Evolutionary conservation across 139 green algal species (phyloP), one percentile per base, ranked within the genome.

Genomic region (Closterium sp.): DNA sequence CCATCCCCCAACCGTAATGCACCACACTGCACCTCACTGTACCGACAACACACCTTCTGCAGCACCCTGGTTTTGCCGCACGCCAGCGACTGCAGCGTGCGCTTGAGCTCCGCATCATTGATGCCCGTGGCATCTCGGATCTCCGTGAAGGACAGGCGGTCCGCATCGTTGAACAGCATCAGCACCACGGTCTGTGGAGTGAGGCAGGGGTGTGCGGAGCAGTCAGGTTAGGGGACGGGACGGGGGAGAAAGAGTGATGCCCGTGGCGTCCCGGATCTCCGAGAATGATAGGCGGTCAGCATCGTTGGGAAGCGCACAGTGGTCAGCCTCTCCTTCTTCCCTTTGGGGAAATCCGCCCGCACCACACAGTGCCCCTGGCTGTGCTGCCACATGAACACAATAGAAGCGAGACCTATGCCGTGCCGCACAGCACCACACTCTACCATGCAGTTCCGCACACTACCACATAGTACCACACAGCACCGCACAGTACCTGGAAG

Each of bases 251-350:
- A 27, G 62, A 6, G 62, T 27, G 19, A n/a, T n/a, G n/a, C n/a
- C n/a, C n/a, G n/a, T n/a, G n/a, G n/a, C n/a, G n/a, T n/a, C n/a
- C n/a, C n/a, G 42, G 29, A 99, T 97, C n/a, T 98, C 96, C 28
- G 86, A 87, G 50, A 96, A 97, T 7, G 84, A 95, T 21, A 99
- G 95, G 22, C 85, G 85, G 24, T 98, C 97, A 0, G 89, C 90
- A 42, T 97, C 97, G 87, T 99, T 98, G 97, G 99, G 99, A 85
- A 99, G 95, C 96, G 96, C 92, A 99, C 97, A 22, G 97, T 95
- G 0, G 97, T 96, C 96, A 98, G 96, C 2, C 10, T 9, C 97
- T 99, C 98, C 95, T 99, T 99, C 28, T 86, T 85, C 19, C 90
- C 88, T 89, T 96, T 96, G 79, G 95, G 91, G 93, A 99, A 99